Percentiles rank a stretch among this genome's conserved stretches.
phyloP scores from a whole-genome alignment of 2,329 filamentous ascomycete species.

The Nemania sp. region DNA sequence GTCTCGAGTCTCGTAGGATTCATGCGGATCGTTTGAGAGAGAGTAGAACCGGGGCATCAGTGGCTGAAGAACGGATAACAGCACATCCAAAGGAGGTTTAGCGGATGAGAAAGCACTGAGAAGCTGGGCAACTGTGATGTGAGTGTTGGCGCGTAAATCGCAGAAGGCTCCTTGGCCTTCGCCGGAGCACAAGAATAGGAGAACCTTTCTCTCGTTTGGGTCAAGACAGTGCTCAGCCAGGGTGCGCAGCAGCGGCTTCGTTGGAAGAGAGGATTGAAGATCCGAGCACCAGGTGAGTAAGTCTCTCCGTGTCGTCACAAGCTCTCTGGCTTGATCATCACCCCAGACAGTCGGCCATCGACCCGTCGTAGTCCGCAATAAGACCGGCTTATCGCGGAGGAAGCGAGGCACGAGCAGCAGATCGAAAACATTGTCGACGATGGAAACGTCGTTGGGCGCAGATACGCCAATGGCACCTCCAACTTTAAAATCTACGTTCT shows the following conservation, averaged over 20 bases:
- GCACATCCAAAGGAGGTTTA: slow-evolving; percentile 79
- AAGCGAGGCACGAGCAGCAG: slow-evolving; percentile 78
- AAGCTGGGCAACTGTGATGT: slow-evolving; percentile 83
- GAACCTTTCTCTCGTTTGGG: slow-evolving; percentile 83
- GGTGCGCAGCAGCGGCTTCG: slow-evolving; percentile 81
- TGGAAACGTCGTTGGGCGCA: slow-evolving; percentile 76
- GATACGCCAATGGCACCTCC: slow-evolving; percentile 93
- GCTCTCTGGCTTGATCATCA: slow-evolving; percentile 78
- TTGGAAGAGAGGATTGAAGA: slow-evolving; percentile 88
- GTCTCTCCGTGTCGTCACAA: slow-evolving; percentile 88
- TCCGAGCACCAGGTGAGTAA: slow-evolving; percentile 96
- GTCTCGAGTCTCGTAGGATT: slow-evolving; percentile 69
- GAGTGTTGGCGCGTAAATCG: slow-evolving; percentile 86
- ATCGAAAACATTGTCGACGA: slow-evolving; percentile 85
- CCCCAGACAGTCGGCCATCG: slow-evolving; percentile 99
- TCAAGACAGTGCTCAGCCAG: slow-evolving; percentile 83
- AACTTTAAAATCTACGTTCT: slow-evolving; percentile 88
- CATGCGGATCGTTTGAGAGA: slow-evolving; percentile 91
- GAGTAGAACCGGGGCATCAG: slow-evolving; percentile 99
- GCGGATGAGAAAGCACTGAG: slow-evolving; percentile 90
- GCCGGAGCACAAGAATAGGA: slow-evolving; percentile 81
- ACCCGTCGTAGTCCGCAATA: slow-evolving; percentile 76
- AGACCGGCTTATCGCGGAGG: slow-evolving; percentile 80
- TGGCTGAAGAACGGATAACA: slow-evolving; percentile 79
- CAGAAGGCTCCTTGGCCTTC: slow-evolving; percentile 94